Evolutionary conservation across 805 yeast genomes (phyloP).

Genomic region (Isabelozyma rhagii): DNA sequence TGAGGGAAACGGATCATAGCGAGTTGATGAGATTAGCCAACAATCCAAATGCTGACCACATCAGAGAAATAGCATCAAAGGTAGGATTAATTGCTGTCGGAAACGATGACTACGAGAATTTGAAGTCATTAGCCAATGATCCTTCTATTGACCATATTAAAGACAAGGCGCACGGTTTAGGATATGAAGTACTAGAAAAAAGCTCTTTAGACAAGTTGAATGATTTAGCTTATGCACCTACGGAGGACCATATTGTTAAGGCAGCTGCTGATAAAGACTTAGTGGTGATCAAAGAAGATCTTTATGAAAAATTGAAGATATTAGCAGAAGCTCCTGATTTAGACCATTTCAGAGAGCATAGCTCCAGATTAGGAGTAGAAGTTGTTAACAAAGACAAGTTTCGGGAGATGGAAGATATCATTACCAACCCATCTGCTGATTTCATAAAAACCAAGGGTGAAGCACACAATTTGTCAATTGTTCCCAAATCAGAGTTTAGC

Average conservation of each 20-base stretch:
- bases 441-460: conserved; percentile 3
- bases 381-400: conserved; percentile 9
- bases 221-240: conserved; percentile 6
- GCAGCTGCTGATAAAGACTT: not conserved
- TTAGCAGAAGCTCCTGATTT: conserved; percentile 11
- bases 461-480: conserved; percentile 1
- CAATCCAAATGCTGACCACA: conserved; percentile 4
- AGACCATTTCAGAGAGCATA: conserved; percentile 13
- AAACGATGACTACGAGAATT: conserved; percentile 6
- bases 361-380: conserved; percentile 10
- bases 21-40: conserved; percentile 11
- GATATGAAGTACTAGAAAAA: conserved; percentile 2
- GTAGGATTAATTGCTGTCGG: conserved; percentile 5
- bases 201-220: conserved; percentile 1
- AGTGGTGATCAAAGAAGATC: conserved; percentile 2
- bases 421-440: conserved; percentile 4
- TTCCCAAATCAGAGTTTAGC: conserved; percentile 12
- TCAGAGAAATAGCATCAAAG: conserved; percentile 6
- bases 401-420: conserved; percentile 4
- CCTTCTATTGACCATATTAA: conserved; percentile 17
- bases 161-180: conserved; percentile 9
- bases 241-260: conserved; percentile 7
- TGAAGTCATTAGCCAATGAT: conserved; percentile 14
- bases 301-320: conserved; percentile 6
- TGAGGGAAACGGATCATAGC: conserved; percentile 7